A percentile compares a stretch with the other conserved stretches of the same genome.
Evolutionary conservation across 306 rosid species (phyloP).

Genomic region (Elaeagnus macrophylla): DNA sequence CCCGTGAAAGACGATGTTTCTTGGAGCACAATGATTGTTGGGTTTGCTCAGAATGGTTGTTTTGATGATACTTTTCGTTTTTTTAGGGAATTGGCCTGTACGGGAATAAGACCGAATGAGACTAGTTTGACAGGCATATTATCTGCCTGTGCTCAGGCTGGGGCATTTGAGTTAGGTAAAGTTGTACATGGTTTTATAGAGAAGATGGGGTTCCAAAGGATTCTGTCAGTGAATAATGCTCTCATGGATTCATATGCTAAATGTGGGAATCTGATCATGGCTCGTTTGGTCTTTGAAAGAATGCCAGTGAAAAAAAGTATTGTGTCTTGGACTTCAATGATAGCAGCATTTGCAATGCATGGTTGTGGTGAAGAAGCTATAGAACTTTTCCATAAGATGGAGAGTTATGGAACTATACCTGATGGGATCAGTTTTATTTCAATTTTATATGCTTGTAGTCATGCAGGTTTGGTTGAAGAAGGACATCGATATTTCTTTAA

Average conservation of each 20-base stretch:
- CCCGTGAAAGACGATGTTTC: slow-evolving; percentile 57
- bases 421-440: slow-evolving; percentile 73
- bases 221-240: slow-evolving; percentile 62
- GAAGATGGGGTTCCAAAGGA: slow-evolving; percentile 56
- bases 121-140: slow-evolving; percentile 72
- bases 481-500: slow-evolving; percentile 48
- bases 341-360: slow-evolving; percentile 74
- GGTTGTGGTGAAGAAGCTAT: slow-evolving; percentile 73
- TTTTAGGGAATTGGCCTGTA: slow-evolving; percentile 48
- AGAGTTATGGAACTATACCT: slow-evolving; percentile 42
- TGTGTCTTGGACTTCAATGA: slow-evolving; percentile 76
- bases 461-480: slow-evolving; percentile 59
- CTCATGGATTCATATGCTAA: slow-evolving; percentile 61
- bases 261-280: slow-evolving; percentile 65
- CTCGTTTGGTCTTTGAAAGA: slow-evolving; percentile 47
- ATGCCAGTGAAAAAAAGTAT: slow-evolving; percentile 41
- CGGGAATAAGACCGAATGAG: slow-evolving; percentile 57
- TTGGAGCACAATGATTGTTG: slow-evolving; percentile 88
- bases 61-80: slow-evolving; percentile 60
- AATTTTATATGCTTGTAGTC: slow-evolving; percentile 71
- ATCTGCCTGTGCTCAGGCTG: slow-evolving; percentile 76
- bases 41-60: slow-evolving; percentile 53
- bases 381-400: slow-evolving; percentile 53
- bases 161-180: slow-evolving; percentile 70
- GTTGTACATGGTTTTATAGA: slow-evolving; percentile 54